Percentiles rank a stretch among this genome's conserved stretches.
phyloP scores from a whole-genome alignment of 805 yeast genomes.

The Wickerhamiella allomyrinae region DNA sequence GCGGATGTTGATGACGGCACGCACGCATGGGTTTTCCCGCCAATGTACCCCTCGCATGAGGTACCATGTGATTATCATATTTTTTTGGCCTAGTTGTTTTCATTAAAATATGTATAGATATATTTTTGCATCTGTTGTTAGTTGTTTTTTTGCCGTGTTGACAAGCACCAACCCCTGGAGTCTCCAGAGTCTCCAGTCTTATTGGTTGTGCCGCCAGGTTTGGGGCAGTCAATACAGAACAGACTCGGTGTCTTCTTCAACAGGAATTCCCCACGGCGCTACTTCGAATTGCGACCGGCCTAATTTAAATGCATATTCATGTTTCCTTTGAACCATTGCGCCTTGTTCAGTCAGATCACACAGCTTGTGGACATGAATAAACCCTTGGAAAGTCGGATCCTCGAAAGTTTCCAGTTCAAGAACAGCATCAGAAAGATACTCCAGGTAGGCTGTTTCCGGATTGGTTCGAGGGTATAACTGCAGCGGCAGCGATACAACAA shows the following conservation, averaged over 20 bases:
- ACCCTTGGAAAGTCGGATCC: conserved; percentile 55
- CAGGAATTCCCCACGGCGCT: conserved; percentile 95
- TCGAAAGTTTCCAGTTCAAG: conserved; percentile 70
- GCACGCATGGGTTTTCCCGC: too few relatives aligned
- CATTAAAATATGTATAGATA: too few relatives aligned
- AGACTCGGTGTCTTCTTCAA: conserved; percentile 79
- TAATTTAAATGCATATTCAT: conserved; percentile 76
- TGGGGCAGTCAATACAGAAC: too few relatives aligned
- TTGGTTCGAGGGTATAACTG: conserved; percentile 49
- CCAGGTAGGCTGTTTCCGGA: conserved; percentile 37
- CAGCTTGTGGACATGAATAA: conserved; percentile 58
- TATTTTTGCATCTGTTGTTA: too few relatives aligned
- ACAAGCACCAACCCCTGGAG: too few relatives aligned
- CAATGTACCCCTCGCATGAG: too few relatives aligned
- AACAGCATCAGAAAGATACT: conserved; percentile 49
- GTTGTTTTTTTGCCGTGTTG: too few relatives aligned
- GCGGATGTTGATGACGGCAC: too few relatives aligned
- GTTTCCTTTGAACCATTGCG: conserved; percentile 54
- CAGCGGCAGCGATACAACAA: conserved; percentile 44
- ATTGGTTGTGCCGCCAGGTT: too few relatives aligned
- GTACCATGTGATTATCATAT: too few relatives aligned
- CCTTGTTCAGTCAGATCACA: conserved; percentile 68
- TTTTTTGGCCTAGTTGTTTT: too few relatives aligned
- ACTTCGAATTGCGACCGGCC: conserved; percentile 74
- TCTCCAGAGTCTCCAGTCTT: too few relatives aligned